Evolutionary conservation across 331 rosid species (phyloP), one percentile per base, ranked within the genome.

Genomic region (Quercus phellos): DNA sequence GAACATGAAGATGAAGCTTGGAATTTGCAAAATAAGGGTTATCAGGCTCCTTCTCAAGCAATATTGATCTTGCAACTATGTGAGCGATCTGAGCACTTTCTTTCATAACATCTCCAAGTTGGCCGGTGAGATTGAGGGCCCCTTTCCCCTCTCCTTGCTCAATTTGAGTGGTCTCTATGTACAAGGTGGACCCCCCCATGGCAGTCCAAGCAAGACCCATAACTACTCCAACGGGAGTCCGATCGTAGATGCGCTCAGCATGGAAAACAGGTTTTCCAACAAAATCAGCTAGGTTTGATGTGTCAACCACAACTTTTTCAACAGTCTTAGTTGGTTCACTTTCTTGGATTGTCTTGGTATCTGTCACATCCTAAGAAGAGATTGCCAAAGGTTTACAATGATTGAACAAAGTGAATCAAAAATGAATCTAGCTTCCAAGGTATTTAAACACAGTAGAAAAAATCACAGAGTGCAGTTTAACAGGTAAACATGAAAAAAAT

Each of bases 141-240:
- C 94, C 98, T 84, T 95, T 95, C 30, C 96, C 98, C 50, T 95
- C 97, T 80, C 88, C 93, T 89, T 93, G 88, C 83, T 95, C 97
- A 77, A 93, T 77, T 55, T 83, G 77, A 66, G 91, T 84, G 29
- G 99, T 95, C 86, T 93, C 98, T 77, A 95, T 91, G 82, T 95
- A 93, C 61, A 95, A 85, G 1, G 99, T 95, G 77, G 98, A 95
- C 29, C 99, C 99, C 17, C 99, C 99, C 99, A 95, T 95, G 75
- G 98, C 90, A 51, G 98, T 93, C 99, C 98, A 95, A 70, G 99
- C 99, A 73, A 95, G 98, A 79, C 99, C 99, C 99, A 95, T 91
- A 35, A 95, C 99, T 21, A 95, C 99, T 72, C 99, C 99, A 32
- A 82, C 68, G 14, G 99, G 99, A 68, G 97, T 95, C 81, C 79